Evolutionary conservation across 2,329 filamentous ascomycete genomes (phyloP), one percentile per base, ranked within the genome.

Genomic region (Emergomyces africanus): DNA sequence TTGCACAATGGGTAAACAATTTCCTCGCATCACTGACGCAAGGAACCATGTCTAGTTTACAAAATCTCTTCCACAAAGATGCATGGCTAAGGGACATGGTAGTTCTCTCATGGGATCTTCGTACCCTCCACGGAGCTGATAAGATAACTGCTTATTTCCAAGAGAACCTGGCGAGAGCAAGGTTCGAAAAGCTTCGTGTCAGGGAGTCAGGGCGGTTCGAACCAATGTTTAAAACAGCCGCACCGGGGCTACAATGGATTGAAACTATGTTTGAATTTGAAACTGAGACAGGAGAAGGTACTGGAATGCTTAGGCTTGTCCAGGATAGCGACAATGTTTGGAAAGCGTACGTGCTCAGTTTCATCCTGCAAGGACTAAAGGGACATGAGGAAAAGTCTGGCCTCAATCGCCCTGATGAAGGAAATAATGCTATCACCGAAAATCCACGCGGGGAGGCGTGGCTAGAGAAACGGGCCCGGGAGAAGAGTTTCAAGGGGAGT

Each of bases 51-150:
- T 57, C 60, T 14, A 33, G 37, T 15, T 20, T 64, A 33, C 20
- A 57, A 28, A 37, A 58, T 1, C 62, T 75, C 5, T 71, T 75
- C 54, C 70, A 74, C 15, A 37, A 63, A 20, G 71, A 73, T n/a
- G 72, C 73, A 10, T 74, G 71, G 69, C 74, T 73, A 71, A 69
- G 73, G 4, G 73, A 75, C 37, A 71, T 72, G 63, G 64, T 75
- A n/a, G 68, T 68, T 6, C 61, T 75, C 14, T 69, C 71, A 46
- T 75, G 73, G 73, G 70, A 75, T 42, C 66, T 74, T 56, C 73
- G 68, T 20, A 72, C 72, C 5, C 63, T 74, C 25, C 67, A 69
- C 39, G 67, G 65, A 2, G 65, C 65, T n/a, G 54, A 63, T 0
- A 66, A 67, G 5, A 74, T 75, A 25, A 61, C 66, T 25, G 61